Evolutionary conservation across 768 basidiomycete genomes (phyloP).

Genomic region (Royoungia palumana): DNA sequence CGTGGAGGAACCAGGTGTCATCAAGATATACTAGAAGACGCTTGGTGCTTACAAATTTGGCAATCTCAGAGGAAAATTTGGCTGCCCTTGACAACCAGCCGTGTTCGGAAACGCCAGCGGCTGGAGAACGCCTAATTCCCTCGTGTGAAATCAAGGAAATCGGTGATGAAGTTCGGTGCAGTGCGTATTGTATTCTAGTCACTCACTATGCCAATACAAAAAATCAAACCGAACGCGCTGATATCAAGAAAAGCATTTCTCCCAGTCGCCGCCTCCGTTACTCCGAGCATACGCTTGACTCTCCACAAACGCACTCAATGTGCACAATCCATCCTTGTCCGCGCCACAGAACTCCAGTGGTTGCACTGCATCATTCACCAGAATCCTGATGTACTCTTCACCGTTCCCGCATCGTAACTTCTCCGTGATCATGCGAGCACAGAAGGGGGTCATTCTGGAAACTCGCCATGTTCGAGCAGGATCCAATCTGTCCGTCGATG

Average conservation of each 20-base stretch:
- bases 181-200: too few species aligned
- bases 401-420: constrained; percentile 45
- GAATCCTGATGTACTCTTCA: constrained; percentile 59
- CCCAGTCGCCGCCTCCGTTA: constrained; percentile 71
- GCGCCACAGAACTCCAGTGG: constrained; percentile 59
- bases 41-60: too few species aligned
- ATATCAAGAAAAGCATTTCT: constrained; percentile 48
- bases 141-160: too few species aligned
- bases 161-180: too few species aligned
- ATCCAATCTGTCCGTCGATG: constrained; percentile 18
- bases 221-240: not conserved
- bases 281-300: constrained; percentile 68
- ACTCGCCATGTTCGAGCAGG: constrained; percentile 47
- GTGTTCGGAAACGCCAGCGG: too few species aligned
- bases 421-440: constrained; percentile 72
- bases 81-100: too few species aligned
- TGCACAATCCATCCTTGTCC: constrained; percentile 55
- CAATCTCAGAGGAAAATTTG: too few species aligned
- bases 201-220: not conserved
- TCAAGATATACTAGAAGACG: too few species aligned
- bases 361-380: constrained; percentile 74
- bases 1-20: too few species aligned
- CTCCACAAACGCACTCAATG: constrained; percentile 59
- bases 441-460: constrained; percentile 69
- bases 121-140: too few species aligned